A percentile compares a stretch with the other conserved stretches of the same genome.
Conservation (phyloP, 2,329 filamentous ascomycete species). For the Erysiphe pulchra region DNA sequence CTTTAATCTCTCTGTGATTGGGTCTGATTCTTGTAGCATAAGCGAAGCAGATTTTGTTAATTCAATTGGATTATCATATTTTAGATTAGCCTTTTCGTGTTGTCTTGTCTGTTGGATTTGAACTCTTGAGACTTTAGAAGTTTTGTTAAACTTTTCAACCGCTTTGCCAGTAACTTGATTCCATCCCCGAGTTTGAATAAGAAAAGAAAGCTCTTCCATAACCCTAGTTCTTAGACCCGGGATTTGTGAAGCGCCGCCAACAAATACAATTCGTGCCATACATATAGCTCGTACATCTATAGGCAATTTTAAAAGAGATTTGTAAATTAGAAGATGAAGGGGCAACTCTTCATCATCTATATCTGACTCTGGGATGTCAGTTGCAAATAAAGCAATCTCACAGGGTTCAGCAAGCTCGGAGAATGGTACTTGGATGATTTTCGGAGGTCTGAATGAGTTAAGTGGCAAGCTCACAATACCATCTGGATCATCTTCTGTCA, state of each 20-base stretch:
- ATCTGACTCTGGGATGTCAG: slow-evolving; percentile 22
- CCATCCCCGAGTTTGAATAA: slow-evolving; percentile 52
- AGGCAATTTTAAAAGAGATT: slow-evolving; percentile 46
- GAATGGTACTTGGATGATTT: slow-evolving; percentile 39
- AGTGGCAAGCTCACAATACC: slow-evolving; percentile 15
- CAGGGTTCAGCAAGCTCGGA: slow-evolving; percentile 45
- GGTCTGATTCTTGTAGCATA: slow-evolving; percentile 24
- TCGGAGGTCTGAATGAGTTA: slow-evolving; percentile 19
- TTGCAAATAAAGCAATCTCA: slow-evolving; percentile 50
- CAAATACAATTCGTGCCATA: slow-evolving; percentile 72
- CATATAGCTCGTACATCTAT: slow-evolving; percentile 63
- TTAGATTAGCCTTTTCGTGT: slow-evolving; percentile 5
- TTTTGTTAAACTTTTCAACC: slow-evolving; percentile 24
- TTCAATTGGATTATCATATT: background rate
- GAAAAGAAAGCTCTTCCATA: slow-evolving; percentile 41
- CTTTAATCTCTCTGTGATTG: slow-evolving; percentile 30
- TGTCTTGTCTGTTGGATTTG: background rate
- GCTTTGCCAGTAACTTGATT: slow-evolving; percentile 47
- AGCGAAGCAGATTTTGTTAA: slow-evolving; percentile 5
- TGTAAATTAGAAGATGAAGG: slow-evolving; percentile 51
- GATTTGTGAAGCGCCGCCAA: slow-evolving; percentile 54
- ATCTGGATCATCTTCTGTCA: background rate
- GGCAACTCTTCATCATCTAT: slow-evolving; percentile 77
- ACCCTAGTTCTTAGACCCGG: slow-evolving; percentile 57
- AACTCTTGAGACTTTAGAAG: slow-evolving; percentile 8